phyloP scores from a whole-genome alignment of 768 basidiomycete genomes.

The Amanita pallidorosea region DNA sequence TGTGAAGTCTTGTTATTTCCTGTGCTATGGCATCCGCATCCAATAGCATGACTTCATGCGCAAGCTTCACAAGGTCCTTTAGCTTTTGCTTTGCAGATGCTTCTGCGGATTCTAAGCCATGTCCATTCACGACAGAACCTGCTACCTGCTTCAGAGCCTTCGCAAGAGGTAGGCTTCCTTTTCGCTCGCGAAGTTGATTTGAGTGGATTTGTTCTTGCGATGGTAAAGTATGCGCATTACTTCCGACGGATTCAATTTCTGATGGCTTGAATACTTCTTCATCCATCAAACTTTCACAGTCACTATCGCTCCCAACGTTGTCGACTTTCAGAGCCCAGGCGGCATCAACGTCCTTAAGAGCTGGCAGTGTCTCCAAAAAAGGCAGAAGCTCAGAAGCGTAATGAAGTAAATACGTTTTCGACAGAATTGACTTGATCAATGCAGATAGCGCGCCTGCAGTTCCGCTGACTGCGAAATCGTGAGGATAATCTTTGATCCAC shows the following conservation, averaged over 20 bases:
- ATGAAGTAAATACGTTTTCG: constrained; percentile 74
- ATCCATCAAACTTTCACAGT: constrained; percentile 40
- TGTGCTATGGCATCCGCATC: constrained; percentile 68
- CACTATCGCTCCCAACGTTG: constrained; percentile 54
- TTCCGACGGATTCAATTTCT: constrained; percentile 12
- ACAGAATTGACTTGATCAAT: constrained; percentile 67
- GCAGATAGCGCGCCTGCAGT: constrained; percentile 65
- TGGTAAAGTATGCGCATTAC: constrained; percentile 6
- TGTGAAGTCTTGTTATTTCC: constrained; percentile 74
- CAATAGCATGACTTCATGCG: constrained; percentile 41
- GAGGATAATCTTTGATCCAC: constrained; percentile 69
- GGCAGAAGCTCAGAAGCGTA: constrained; percentile 79
- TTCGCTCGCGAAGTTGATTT: constrained; percentile 44
- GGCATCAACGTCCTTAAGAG: constrained; percentile 55
- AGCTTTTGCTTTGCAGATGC: constrained; percentile 45
- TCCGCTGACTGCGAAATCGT: constrained; percentile 72
- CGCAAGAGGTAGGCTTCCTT: constrained; percentile 54
- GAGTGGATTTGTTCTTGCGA: constrained; percentile 16
- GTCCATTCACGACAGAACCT: constrained; percentile 15
- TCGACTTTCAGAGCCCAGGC: constrained; percentile 69
- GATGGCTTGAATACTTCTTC: constrained; percentile 36
- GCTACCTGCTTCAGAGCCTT: constrained; percentile 29
- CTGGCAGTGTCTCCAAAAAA: constrained; percentile 60
- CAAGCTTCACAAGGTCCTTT: constrained; percentile 49
- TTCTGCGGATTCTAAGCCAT: constrained; percentile 22